phyloP scores from a whole-genome alignment of 202 grass and related monocot genomes.

The Dendrocalamus latiflorus region DNA sequence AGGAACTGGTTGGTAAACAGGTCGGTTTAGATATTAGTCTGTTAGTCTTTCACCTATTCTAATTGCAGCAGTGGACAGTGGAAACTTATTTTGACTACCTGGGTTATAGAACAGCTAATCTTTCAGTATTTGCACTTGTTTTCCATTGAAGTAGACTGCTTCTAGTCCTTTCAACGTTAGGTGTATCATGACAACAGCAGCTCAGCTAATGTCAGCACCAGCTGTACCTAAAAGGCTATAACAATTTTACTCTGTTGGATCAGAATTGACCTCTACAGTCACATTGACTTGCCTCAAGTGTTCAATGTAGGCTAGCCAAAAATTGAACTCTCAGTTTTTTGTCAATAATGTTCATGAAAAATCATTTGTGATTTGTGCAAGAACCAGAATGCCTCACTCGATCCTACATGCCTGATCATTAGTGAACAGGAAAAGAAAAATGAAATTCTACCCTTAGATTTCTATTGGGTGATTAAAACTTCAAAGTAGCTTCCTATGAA shows the following conservation, averaged over 20 bases:
- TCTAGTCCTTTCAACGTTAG: not conserved
- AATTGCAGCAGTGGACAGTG: not conserved
- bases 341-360: not conserved
- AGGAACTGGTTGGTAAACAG: not conserved
- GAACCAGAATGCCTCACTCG: not conserved
- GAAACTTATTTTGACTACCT: not conserved
- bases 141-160: not conserved
- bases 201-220: not conserved
- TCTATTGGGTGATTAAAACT: not conserved
- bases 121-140: constrained; percentile 2
- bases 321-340: not conserved
- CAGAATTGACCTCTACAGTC: not conserved
- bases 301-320: not conserved
- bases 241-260: not conserved
- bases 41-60: not conserved
- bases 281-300: not conserved
- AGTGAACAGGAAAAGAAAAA: too few species aligned
- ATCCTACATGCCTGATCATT: not conserved
- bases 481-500: not conserved
- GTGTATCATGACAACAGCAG: not conserved
- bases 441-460: not conserved
- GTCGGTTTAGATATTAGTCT: not conserved
- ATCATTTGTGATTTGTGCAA: not conserved
- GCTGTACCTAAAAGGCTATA: not conserved
- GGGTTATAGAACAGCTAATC: not conserved